Conservation (phyloP, 1,139 yeast genomes). For the Keqinozyma sinolaborantium region DNA sequence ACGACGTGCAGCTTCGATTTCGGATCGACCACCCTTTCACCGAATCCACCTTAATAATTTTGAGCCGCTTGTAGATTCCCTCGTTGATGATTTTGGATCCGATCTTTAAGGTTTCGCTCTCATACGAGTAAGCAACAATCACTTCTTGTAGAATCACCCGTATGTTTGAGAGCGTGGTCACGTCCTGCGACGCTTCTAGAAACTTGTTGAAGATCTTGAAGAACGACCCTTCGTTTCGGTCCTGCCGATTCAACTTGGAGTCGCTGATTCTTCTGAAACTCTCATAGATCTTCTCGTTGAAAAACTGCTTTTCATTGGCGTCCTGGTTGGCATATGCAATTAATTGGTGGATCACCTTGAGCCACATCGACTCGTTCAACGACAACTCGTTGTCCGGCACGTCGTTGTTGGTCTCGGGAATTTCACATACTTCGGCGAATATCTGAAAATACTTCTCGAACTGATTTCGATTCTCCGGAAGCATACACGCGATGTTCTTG, state of each 20-base stretch:
- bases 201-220: slow-evolving; percentile 49
- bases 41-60: slow-evolving; percentile 33
- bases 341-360: slow-evolving; percentile 26
- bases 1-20: slow-evolving; percentile 60
- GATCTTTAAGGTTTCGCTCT: slow-evolving; percentile 52
- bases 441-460: slow-evolving; percentile 29
- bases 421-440: slow-evolving; percentile 34
- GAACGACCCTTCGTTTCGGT: slow-evolving; percentile 35
- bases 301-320: slow-evolving; percentile 10
- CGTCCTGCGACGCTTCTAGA: slow-evolving; percentile 26
- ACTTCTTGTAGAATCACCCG: slow-evolving; percentile 59
- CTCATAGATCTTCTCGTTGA: slow-evolving; percentile 47
- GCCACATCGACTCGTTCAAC: slow-evolving; percentile 38
- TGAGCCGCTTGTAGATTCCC: slow-evolving; percentile 47
- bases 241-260: slow-evolving; percentile 26
- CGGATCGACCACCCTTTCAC: slow-evolving; percentile 60
- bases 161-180: slow-evolving; percentile 55
- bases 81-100: slow-evolving; percentile 52
- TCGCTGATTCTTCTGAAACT: slow-evolving; percentile 50
- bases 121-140: slow-evolving; percentile 62
- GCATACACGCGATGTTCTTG: slow-evolving; percentile 10
- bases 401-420: slow-evolving; percentile 9
- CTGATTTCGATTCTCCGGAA: slow-evolving; percentile 7
- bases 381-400: slow-evolving; percentile 14
- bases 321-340: slow-evolving; percentile 16